phyloP scores from a whole-genome alignment of 352 stramenopile species.

The Pythium monospermum region DNA sequence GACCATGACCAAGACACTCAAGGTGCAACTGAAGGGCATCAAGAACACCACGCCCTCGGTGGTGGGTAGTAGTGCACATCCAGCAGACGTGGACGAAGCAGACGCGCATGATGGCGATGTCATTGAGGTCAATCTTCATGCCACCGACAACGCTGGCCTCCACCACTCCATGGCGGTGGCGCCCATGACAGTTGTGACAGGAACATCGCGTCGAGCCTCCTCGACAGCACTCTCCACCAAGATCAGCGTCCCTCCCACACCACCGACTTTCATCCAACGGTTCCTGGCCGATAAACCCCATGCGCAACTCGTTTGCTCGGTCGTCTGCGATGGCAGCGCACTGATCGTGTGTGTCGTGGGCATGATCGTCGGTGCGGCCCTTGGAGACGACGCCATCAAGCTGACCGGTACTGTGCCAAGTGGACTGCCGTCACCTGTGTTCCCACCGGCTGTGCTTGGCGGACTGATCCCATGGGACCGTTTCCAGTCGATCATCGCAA shows the following conservation, averaged over 20 bases:
- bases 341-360: constrained; percentile 79
- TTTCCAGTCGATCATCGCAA: constrained; percentile 54
- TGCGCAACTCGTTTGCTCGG: constrained; percentile 31
- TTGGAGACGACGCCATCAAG: constrained; percentile 61
- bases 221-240: background rate
- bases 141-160: background rate
- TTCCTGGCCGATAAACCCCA: constrained; percentile 19
- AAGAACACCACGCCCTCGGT: background rate
- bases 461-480: constrained; percentile 45
- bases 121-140: constrained; percentile 5
- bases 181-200: background rate
- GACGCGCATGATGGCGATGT: constrained; percentile 5
- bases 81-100: background rate
- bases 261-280: background rate
- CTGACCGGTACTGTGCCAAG: constrained; percentile 76
- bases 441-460: constrained; percentile 39
- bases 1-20: constrained; percentile 11
- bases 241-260: too few species aligned
- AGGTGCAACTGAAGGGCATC: constrained; percentile 2
- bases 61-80: background rate
- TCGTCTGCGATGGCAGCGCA: constrained; percentile 54
- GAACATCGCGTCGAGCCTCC: too few species aligned
- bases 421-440: constrained; percentile 51
- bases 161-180: background rate
- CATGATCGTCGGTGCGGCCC: constrained; percentile 50